Evolutionary conservation across 805 yeast genomes (phyloP).

Genomic region (Ogataea glucozyma): DNA sequence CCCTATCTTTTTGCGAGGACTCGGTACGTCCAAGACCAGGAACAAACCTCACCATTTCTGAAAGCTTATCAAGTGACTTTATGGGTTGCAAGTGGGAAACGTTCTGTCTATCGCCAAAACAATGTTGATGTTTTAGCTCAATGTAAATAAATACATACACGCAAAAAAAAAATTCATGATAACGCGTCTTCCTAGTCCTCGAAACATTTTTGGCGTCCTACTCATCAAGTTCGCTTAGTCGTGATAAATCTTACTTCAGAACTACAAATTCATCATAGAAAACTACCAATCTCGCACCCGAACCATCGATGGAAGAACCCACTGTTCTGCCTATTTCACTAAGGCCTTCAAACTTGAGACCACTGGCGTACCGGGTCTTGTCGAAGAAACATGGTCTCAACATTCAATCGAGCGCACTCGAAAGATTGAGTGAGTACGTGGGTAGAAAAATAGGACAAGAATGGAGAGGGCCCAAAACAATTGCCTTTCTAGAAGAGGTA

Average conservation of each 20-base stretch:
- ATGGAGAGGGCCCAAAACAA: slow-evolving; percentile 74
- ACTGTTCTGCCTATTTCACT: slow-evolving; percentile 71
- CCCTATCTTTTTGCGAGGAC: slow-evolving; percentile 13
- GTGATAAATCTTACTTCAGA: not conserved
- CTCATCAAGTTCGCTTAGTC: slow-evolving; percentile 2
- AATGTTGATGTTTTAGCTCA: slow-evolving; percentile 1
- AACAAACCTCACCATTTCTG: slow-evolving; percentile 4
- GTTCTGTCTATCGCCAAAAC: not conserved
- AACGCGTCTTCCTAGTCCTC: slow-evolving; percentile 13
- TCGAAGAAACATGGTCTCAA: slow-evolving; percentile 93
- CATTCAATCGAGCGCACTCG: slow-evolving; percentile 82
- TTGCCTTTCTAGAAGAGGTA: slow-evolving; percentile 68
- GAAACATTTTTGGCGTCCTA: slow-evolving; percentile 3
- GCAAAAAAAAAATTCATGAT: slow-evolving; percentile 7
- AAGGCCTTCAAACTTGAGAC: slow-evolving; percentile 81
- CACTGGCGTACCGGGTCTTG: slow-evolving; percentile 84
- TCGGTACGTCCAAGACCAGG: slow-evolving; percentile 13
- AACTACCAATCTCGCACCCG: no score
- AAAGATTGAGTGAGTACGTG: slow-evolving; percentile 67
- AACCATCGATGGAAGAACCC: slow-evolving; percentile 33
- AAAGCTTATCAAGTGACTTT: not conserved
- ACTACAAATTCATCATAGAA: not conserved
- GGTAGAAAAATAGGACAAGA: slow-evolving; percentile 80
- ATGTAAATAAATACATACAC: slow-evolving; percentile 2
- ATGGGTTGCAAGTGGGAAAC: not conserved